These are phyloP conservation scores for Remersonia thermophila DNA, from an alignment of 2,329 filamentous ascomycete genomes.

Conservation along the genomic window DNA sequence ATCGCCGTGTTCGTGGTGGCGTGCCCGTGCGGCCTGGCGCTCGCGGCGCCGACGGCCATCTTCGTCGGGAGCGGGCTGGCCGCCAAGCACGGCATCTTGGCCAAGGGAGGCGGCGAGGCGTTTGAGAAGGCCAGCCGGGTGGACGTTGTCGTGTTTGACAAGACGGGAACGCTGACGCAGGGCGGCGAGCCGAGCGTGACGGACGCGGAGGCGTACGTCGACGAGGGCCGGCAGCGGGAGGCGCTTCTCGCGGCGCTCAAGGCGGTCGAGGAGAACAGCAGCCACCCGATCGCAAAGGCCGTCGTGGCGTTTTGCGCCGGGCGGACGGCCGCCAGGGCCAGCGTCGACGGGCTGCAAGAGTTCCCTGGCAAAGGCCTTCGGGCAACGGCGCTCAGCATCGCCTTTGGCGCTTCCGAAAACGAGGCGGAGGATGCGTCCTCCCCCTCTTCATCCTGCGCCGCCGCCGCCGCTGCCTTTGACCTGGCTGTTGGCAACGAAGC, in stretches of 20 bases:
- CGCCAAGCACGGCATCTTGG: slow-evolving; percentile 67
- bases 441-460: too few species aligned
- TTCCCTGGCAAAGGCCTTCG: slow-evolving; percentile 60
- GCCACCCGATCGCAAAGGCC: slow-evolving; percentile 62
- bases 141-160: slow-evolving; percentile 75
- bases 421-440: too few species aligned
- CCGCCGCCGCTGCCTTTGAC: too few species aligned
- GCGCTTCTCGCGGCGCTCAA: slow-evolving; percentile 42
- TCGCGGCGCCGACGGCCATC: slow-evolving; percentile 76
- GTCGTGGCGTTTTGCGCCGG: slow-evolving; percentile 49
- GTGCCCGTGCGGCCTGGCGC: slow-evolving; percentile 70
- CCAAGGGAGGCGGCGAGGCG: slow-evolving; percentile 73
- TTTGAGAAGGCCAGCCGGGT: slow-evolving; percentile 74
- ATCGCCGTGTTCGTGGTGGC: slow-evolving; percentile 81
- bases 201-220: slow-evolving; percentile 32
- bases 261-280: slow-evolving; percentile 57
- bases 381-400: slow-evolving; percentile 28
- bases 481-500: slow-evolving; percentile 62
- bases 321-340: slow-evolving; percentile 19
- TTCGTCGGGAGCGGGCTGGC: slow-evolving; percentile 74
- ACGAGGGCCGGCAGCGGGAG: slow-evolving; percentile 17
- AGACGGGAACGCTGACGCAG: slow-evolving; percentile 72
- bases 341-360: slow-evolving; percentile 44
- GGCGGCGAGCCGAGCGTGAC: slow-evolving; percentile 61
- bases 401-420: slow-evolving; percentile 21